phyloP scores from a whole-genome alignment of 306 rosid genomes.

The Corylus avellana region DNA sequence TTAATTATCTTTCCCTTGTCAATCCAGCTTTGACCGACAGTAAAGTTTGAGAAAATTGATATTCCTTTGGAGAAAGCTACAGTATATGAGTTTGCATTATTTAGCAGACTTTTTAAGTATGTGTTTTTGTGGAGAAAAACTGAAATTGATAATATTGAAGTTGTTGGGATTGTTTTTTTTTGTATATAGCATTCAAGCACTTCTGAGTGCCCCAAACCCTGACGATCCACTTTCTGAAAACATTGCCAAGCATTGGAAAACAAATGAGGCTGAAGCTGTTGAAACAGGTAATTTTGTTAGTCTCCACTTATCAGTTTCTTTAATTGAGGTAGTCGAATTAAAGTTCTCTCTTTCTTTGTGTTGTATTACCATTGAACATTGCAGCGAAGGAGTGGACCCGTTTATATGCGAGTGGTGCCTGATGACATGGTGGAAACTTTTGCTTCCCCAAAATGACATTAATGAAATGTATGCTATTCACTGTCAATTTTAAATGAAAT shows the following conservation, averaged over 20 bases:
- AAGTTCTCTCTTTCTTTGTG: background rate
- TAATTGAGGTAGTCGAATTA: slow-evolving; percentile 8
- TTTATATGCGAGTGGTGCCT: slow-evolving; percentile 79
- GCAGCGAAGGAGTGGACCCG: slow-evolving; percentile 95
- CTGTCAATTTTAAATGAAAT: slow-evolving; percentile 53
- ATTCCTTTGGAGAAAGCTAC: background rate
- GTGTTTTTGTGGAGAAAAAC: background rate
- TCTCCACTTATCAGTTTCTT: background rate
- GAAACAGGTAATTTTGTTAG: slow-evolving; percentile 67
- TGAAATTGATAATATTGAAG: background rate
- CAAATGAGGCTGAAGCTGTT: slow-evolving; percentile 89
- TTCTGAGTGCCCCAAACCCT: slow-evolving; percentile 95
- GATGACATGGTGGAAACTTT: slow-evolving; percentile 39
- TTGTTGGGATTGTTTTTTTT: background rate
- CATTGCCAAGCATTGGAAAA: slow-evolving; percentile 96
- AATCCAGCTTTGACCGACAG: background rate
- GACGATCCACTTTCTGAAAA: slow-evolving; percentile 98
- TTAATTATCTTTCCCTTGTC: background rate
- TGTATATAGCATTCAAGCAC: slow-evolving; percentile 82
- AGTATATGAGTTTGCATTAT: background rate
- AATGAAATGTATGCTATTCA: slow-evolving; percentile 57
- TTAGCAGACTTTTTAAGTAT: background rate
- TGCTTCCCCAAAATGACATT: slow-evolving; percentile 43
- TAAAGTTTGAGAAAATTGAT: background rate
- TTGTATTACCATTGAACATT: slow-evolving; percentile 14